phyloP scores from a whole-genome alignment of 2,329 filamentous ascomycete species.

The Fusarium mundagurra region DNA sequence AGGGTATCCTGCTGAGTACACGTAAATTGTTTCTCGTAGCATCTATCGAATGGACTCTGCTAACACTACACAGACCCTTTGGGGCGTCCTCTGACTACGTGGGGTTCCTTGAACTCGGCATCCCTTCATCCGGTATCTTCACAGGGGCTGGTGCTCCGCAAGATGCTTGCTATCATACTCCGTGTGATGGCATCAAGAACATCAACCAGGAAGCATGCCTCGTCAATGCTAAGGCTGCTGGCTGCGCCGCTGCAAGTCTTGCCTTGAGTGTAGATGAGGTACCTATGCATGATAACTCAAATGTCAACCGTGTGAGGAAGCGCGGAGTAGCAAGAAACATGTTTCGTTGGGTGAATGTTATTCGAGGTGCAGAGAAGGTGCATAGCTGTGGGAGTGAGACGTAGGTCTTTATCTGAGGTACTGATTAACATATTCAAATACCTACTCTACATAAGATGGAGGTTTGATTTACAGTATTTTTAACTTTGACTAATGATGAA shows the following conservation, averaged over 20 bases:
- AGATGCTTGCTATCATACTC: constrained; percentile 51
- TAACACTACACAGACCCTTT: constrained; percentile 43
- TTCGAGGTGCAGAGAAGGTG: constrained; percentile 15
- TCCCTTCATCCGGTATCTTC: constrained; percentile 52
- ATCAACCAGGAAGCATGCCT: constrained; percentile 51
- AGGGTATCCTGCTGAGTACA: constrained; percentile 44
- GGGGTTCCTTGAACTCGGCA: constrained; percentile 50
- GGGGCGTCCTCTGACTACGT: constrained; percentile 52
- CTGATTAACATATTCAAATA: too few relatives aligned
- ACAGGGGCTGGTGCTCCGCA: constrained; percentile 48
- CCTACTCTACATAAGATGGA: not conserved
- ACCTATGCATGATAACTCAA: constrained; percentile 29
- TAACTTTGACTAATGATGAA: not conserved
- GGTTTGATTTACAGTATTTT: not conserved
- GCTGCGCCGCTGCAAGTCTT: constrained; percentile 56
- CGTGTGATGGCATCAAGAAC: constrained; percentile 52
- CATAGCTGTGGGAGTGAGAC: constrained; percentile 17
- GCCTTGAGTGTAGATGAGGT: constrained; percentile 47
- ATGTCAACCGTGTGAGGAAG: constrained; percentile 9
- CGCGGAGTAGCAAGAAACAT: constrained; percentile 11
- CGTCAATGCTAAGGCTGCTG: constrained; percentile 56
- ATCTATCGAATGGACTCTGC: not conserved
- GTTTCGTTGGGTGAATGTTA: constrained; percentile 10
- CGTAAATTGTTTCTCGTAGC: not conserved
- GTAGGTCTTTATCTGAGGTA: not conserved